These are phyloP conservation scores for Sarocladium kiliense DNA, from an alignment of 2,329 filamentous ascomycete genomes.

Conservation along the genomic window DNA sequence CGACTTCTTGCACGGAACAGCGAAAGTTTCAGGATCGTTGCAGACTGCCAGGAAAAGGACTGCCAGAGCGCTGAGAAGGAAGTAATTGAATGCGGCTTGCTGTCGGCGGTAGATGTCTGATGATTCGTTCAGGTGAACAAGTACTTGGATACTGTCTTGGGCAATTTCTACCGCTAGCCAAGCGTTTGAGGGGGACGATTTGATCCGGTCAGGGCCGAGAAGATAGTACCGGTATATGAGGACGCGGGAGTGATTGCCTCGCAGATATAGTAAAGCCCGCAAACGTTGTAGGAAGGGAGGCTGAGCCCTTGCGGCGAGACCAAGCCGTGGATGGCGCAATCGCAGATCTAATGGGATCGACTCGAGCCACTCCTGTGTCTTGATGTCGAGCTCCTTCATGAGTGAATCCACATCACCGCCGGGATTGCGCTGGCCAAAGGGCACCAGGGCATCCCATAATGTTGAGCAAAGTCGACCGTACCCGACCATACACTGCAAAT, in stretches of 20 bases:
- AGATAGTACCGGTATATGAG: conserved; percentile 39
- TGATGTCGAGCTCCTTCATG: conserved; percentile 31
- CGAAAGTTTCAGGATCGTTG: conserved; percentile 36
- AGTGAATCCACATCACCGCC: conserved; percentile 13
- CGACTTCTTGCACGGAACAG: conserved; percentile 26
- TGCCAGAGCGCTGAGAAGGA: conserved; percentile 22
- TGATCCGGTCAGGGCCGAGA: conserved; percentile 30
- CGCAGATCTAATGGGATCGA: conserved; percentile 36
- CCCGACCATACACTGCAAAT: conserved; percentile 41
- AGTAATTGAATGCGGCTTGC: conserved; percentile 23
- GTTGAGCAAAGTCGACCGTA: conserved; percentile 41
- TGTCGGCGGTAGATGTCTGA: conserved; percentile 23
- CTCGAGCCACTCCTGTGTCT: conserved; percentile 39
- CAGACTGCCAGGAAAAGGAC: conserved; percentile 38
- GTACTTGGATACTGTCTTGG: conserved; percentile 22
- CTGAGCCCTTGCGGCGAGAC: conserved; percentile 23
- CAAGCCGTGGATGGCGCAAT: conserved; percentile 30
- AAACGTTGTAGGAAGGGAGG: conserved; percentile 33
- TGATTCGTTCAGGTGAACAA: conserved; percentile 21
- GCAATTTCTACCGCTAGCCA: conserved; percentile 31
- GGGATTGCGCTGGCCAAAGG: conserved; percentile 21
- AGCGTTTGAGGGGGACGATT: conserved; percentile 26
- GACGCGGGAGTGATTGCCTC: conserved; percentile 39
- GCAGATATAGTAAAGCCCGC: conserved; percentile 36
- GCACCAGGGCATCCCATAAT: conserved; percentile 37